Conservation (phyloP, 257 asterid species). For the Solanum piurae region DNA sequence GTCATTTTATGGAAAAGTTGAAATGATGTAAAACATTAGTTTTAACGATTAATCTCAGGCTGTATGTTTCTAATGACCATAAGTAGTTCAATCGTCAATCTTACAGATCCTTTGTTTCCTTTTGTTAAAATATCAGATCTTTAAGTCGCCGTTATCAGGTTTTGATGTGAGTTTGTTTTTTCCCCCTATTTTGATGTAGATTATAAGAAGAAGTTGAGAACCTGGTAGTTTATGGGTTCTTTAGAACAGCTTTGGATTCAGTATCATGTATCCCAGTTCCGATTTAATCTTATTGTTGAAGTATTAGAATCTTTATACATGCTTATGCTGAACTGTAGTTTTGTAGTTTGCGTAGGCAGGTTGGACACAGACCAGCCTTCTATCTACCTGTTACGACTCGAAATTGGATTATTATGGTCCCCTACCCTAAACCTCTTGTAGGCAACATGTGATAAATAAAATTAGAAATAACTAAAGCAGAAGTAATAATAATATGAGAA, state of each 20-base stretch:
- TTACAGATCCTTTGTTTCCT: background rate
- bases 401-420: background rate
- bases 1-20: background rate
- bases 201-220: background rate
- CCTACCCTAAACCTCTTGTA: background rate
- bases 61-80: background rate
- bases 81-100: background rate
- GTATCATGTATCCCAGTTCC: background rate
- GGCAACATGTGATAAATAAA: background rate
- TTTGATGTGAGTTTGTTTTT: background rate
- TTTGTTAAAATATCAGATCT: background rate
- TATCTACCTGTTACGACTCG: background rate
- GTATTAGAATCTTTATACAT: background rate
- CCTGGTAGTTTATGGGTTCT: background rate
- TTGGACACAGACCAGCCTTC: background rate
- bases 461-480: background rate
- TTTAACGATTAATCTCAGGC: background rate
- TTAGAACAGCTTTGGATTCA: background rate
- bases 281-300: background rate
- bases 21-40: background rate
- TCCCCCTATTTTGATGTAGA: background rate
- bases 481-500: background rate
- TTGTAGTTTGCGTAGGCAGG: background rate
- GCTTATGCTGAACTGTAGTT: background rate
- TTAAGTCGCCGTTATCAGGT: background rate